phyloP scores from a whole-genome alignment of 257 asterid genomes.

The Petunia axillaris region DNA sequence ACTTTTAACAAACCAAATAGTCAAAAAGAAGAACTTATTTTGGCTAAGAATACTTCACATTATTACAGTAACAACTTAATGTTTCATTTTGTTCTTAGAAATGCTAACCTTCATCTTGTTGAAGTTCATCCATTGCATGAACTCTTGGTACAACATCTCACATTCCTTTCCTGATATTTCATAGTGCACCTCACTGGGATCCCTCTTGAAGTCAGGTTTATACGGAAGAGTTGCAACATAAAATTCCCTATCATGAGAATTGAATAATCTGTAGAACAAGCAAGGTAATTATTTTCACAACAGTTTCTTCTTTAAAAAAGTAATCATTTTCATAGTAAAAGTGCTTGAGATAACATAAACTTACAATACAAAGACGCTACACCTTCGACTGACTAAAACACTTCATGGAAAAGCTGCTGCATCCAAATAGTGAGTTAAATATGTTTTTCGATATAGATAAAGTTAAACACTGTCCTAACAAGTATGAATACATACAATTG shows the following conservation, averaged over 20 bases:
- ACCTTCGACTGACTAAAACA: background rate
- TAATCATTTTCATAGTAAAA: background rate
- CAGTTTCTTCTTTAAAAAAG: background rate
- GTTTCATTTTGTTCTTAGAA: background rate
- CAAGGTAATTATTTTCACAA: slow-evolving; percentile 12
- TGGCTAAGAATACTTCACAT: background rate
- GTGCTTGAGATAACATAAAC: background rate
- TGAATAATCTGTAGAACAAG: slow-evolving; percentile 64
- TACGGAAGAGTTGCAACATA: slow-evolving; percentile 91
- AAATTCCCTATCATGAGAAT: slow-evolving; percentile 82
- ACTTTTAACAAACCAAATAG: too few species aligned
- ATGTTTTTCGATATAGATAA: background rate
- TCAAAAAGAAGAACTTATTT: background rate
- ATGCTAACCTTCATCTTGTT: slow-evolving; percentile 78
- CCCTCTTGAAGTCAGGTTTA: slow-evolving; percentile 92
- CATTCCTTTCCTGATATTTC: slow-evolving; percentile 96
- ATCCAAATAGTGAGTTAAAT: background rate
- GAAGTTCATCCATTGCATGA: slow-evolving; percentile 76
- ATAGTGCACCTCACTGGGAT: slow-evolving; percentile 94
- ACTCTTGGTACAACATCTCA: slow-evolving; percentile 83
- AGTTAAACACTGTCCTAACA: too few species aligned
- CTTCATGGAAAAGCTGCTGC: background rate
- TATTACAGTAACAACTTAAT: background rate
- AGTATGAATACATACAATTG: too few species aligned
- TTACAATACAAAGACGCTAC: too few species aligned